Evolutionary conservation across 306 rosid species (phyloP).

Genomic region (Glycine soja): DNA sequence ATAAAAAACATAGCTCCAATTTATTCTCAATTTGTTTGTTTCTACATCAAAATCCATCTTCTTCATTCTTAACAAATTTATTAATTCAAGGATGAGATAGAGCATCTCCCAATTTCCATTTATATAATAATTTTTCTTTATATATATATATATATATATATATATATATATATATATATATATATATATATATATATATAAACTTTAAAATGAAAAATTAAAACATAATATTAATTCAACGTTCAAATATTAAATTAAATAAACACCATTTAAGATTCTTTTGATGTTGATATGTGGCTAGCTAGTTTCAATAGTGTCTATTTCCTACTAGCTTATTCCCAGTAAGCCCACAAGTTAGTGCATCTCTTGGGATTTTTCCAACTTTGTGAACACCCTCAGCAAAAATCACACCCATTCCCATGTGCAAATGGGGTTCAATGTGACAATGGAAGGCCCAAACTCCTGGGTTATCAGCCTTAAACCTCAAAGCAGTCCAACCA

Average conservation of each 20-base stretch:
- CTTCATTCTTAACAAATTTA: no score
- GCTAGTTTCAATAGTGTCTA: conserved; percentile 31
- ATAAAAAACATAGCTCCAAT: no score
- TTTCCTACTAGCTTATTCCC: conserved; percentile 29
- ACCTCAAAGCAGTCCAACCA: conserved; percentile 88
- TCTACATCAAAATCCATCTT: no score
- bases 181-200: no score
- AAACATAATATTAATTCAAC: no score
- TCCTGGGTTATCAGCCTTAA: conserved; percentile 83
- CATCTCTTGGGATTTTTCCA: conserved; percentile 49
- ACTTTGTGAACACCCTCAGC: conserved; percentile 63
- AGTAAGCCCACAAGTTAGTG: conserved; percentile 67
- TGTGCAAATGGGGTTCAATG: conserved; percentile 87
- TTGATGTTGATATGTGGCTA: not conserved
- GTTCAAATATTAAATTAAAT: not conserved
- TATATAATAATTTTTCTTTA: no score
- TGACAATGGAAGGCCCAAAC: conserved; percentile 97
- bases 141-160: no score
- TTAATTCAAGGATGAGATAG: no score
- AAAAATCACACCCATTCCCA: conserved; percentile 93
- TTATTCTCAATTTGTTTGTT: no score
- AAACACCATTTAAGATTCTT: not conserved
- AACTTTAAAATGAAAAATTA: not conserved
- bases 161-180: no score
- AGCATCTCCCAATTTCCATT: no score